Evolutionary conservation across 176 grass and related monocot species (phyloP).

Genomic region (Carex littledalei): DNA sequence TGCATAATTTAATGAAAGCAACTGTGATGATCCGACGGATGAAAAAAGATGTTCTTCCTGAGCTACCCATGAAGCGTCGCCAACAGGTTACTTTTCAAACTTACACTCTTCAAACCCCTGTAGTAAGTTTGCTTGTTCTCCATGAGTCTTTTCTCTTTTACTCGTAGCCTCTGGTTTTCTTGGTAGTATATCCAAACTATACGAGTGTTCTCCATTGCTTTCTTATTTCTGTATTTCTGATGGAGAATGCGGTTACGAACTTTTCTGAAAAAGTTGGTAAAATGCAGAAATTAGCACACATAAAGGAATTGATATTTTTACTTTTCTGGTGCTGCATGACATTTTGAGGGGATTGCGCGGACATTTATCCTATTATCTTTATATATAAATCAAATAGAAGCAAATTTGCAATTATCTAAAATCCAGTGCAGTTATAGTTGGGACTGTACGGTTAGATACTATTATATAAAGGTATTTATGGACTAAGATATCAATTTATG

Average conservation of each 20-base stretch:
- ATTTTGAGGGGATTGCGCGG: not conserved
- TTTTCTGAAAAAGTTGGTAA: not conserved
- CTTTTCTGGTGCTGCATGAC: not conserved
- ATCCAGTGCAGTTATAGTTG: not conserved
- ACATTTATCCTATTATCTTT: not conserved
- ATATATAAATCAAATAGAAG: not conserved
- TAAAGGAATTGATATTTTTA: not conserved
- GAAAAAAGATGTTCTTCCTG: constrained; percentile 84
- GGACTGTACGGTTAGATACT: not conserved
- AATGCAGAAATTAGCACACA: not conserved
- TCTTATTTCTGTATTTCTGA: not conserved
- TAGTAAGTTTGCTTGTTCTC: not conserved
- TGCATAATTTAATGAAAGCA: constrained; percentile 97
- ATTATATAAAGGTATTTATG: not conserved
- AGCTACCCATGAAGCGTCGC: constrained; percentile 80
- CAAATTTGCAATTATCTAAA: not conserved
- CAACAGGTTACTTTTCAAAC: constrained; percentile 57
- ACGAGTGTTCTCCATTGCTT: not conserved
- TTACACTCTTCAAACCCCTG: not conserved
- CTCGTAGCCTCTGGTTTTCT: not conserved
- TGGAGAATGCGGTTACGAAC: not conserved
- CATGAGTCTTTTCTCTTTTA: not conserved
- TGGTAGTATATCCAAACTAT: not conserved
- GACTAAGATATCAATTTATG: not conserved
- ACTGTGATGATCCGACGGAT: constrained; percentile 93